Base-by-base conservation (phyloP, 805 yeast species). In the Wickerhamomyces kurtzmanii region DNA sequence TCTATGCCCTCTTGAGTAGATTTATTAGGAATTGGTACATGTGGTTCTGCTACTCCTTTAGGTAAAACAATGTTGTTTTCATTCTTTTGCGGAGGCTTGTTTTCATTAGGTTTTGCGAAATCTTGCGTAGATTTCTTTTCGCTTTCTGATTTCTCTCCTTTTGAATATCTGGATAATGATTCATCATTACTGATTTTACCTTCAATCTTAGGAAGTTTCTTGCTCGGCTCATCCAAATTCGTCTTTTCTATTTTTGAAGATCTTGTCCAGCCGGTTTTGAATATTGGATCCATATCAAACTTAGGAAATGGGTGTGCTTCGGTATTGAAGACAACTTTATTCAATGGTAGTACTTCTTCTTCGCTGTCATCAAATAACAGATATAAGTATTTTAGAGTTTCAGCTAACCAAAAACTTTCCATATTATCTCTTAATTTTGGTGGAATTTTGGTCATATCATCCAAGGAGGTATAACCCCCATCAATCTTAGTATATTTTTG, bases 401-500 rank as follows among this genome's bases (percentile, higher is more conserved):
- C 96, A 3, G 95, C 87, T 28, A 83, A 63, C 96, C 96, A 87
- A 62, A 84, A 85, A 13, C 93, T 78, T 54, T 86, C 96, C 72
- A 82, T 71, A 46, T 82, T 83, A 52, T 87, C 91, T 30, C 66
- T 55, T 36, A 49, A 51, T 13, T 48, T 45, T 3, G 87, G 75
- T 19, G 75, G 72, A 6, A 57, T 37, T 3, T 42, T 37, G 2
- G 82, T 71, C 26, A 84, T 87, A 48, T 82, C 83, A 28, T 66
- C 57, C 38, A 86, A 54, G 7, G 81, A 70, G 2, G 84, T 65
- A 50, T 72, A 86, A 4, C 74, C 68, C 6, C 62, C 66, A 16
- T 57, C 57, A 8, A 76, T 60, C 37, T 61, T 59, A 1, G 86
- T 62, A 49, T 77, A 64, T 39, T 71, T 65, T 20, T 68, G 62